Base-by-base conservation (phyloP, 371 early-diverging fungal species). In the Mortierella sp. region DNA sequence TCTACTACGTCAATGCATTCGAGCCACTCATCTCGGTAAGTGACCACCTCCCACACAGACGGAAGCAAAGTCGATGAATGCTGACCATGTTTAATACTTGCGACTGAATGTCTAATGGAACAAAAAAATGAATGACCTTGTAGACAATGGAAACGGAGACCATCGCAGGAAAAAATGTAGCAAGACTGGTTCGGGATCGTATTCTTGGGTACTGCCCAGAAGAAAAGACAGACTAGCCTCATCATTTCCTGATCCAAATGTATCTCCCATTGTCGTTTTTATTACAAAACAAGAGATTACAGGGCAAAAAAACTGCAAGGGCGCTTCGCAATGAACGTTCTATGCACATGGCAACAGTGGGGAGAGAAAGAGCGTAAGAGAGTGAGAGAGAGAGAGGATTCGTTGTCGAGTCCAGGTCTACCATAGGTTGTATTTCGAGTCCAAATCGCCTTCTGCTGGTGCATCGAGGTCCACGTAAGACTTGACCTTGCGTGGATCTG, bases 391-490 rank as follows among this genome's bases (percentile, higher is more conserved):
- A 31, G n/a, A 29, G 13, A 14, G 27, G 21, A 12, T 45, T 45
- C 45, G 6, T 45, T 45, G 21, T 12, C 7, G 14, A 19, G 3
- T 47, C 48, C 10, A 25, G 17, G 37, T 43, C 57, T 60, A 76
- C 76, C 76, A 76, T 48, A 76, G 39, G 46, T 68, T 76, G 69
- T 81, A 81, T 47, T 81, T 79, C 51, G 87, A 79, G 70, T 93
- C 90, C 19, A 90, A 78, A 50, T 92, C 94, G 34, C 93, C 94
- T 72, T 92, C 93, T 17, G 90, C 92, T 8, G 95, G 95, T 31
- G 93, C 94, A 81, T 95, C 95, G 60, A 94, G 73, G 62, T 95
- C 95, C 45, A 94, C 92, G 60, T 95, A 95, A 7, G 92, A 93
- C 70, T 91, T 92, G 56, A 94, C 90, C 80, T 90, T 89, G 48